Percentiles rank a stretch among this genome's conserved stretches.
Evolutionary conservation across 805 yeast genomes (phyloP).

Genomic region (Wickerhamomyces sydowiorum): DNA sequence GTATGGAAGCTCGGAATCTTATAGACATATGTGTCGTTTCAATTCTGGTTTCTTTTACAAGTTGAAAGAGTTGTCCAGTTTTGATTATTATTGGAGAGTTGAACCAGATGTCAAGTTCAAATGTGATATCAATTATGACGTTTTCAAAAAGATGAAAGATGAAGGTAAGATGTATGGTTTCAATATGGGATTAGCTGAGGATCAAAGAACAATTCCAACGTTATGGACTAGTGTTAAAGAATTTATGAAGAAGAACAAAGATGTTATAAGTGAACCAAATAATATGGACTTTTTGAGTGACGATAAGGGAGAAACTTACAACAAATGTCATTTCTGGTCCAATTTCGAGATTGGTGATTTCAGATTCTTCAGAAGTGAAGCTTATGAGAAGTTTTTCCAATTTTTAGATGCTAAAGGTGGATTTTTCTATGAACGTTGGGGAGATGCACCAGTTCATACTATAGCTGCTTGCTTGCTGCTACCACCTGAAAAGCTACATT

Average conservation of each 20-base stretch:
- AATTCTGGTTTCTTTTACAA: constrained; percentile 48
- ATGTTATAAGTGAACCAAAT: constrained; percentile 35
- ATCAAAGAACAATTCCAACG: constrained; percentile 45
- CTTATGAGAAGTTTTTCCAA: constrained; percentile 52
- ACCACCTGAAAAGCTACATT: constrained; percentile 50
- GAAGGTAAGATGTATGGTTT: constrained; percentile 58
- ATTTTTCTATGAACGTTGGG: constrained; percentile 81
- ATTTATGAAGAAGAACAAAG: constrained; percentile 35
- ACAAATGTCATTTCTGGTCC: constrained; percentile 69
- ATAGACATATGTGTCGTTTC: constrained; percentile 55
- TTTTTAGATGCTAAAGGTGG: constrained; percentile 64
- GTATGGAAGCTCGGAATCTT: constrained; percentile 52
- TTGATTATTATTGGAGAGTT: constrained; percentile 68
- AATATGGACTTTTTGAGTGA: constrained; percentile 50
- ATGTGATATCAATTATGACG: constrained; percentile 60
- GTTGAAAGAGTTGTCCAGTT: constrained; percentile 49
- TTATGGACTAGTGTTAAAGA: constrained; percentile 49
- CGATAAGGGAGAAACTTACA: constrained; percentile 55
- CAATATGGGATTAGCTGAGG: constrained; percentile 54
- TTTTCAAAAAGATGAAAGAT: constrained; percentile 52
- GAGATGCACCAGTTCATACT: constrained; percentile 80
- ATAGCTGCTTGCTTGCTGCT: constrained; percentile 58
- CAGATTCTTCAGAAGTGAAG: constrained; percentile 52
- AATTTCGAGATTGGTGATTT: constrained; percentile 67
- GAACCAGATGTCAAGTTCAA: constrained; percentile 55